Percentiles rank a stretch among this genome's conserved stretches.
Conservation (phyloP, 176 grass and related monocot species). For the Ananas comosus region DNA sequence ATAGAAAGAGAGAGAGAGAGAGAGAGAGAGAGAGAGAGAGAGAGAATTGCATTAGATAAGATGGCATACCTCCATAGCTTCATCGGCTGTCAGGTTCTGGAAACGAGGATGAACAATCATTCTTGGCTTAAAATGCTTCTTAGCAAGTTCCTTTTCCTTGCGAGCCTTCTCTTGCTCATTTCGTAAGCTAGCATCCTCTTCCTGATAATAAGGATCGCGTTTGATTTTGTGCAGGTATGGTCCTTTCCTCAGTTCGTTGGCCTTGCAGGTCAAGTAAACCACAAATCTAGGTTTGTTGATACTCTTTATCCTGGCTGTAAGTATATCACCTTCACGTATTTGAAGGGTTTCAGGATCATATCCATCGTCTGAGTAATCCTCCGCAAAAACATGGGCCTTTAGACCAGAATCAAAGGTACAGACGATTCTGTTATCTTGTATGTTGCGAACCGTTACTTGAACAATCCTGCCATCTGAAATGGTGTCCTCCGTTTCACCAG, state of each 20-base stretch:
- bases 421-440: slow-evolving; percentile 73
- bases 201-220: slow-evolving; percentile 67
- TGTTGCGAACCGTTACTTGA: slow-evolving; percentile 68
- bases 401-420: slow-evolving; percentile 94
- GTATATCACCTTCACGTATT: slow-evolving; percentile 75
- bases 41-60: background rate
- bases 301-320: slow-evolving; percentile 78
- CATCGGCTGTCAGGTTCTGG: slow-evolving; percentile 84
- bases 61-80: slow-evolving; percentile 73
- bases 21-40: no score
- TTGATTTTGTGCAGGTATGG: slow-evolving; percentile 33
- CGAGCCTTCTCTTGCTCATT: slow-evolving; percentile 55
- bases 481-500: slow-evolving; percentile 88
- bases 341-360: slow-evolving; percentile 46
- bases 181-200: slow-evolving; percentile 31
- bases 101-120: slow-evolving; percentile 99
- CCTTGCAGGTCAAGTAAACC: slow-evolving; percentile 73
- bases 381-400: slow-evolving; percentile 71
- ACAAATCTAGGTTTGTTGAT: slow-evolving; percentile 76
- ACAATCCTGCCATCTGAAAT: slow-evolving; percentile 96
- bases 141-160: slow-evolving; percentile 69
- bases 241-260: slow-evolving; percentile 51
- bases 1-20: no score
- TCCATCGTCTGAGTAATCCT: slow-evolving; percentile 74
- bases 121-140: slow-evolving; percentile 85